Conservation (phyloP, 768 basidiomycete species). For the Mycena belliarum region DNA sequence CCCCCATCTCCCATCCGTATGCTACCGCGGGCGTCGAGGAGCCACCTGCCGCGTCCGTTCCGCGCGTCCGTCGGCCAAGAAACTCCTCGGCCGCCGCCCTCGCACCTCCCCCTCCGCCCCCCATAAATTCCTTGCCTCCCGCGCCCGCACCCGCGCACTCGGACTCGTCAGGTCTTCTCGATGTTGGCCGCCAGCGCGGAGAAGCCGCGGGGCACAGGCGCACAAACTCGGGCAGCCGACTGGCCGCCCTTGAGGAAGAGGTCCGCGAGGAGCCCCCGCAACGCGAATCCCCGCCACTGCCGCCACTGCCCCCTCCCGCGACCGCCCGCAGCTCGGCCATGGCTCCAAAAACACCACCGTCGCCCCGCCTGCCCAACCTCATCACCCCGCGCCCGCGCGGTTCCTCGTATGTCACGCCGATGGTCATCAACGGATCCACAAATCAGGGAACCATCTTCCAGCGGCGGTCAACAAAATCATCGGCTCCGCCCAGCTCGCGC, state of each 20-base stretch:
- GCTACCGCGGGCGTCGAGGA: constrained; percentile 45
- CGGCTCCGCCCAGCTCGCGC: constrained; percentile 58
- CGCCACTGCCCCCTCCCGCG: constrained; percentile 60
- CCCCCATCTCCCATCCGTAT: constrained; percentile 47
- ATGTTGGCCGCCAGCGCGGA: constrained; percentile 25
- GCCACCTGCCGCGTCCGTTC: constrained; percentile 26
- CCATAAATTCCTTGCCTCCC: constrained; percentile 53
- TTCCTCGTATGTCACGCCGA: constrained; percentile 47
- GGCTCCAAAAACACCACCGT: constrained; percentile 43
- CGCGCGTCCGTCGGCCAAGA: constrained; percentile 46
- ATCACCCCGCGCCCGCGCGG: constrained; percentile 56
- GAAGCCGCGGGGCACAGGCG: constrained; percentile 45
- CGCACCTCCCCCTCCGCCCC: constrained; percentile 68
- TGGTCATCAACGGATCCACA: constrained; percentile 61
- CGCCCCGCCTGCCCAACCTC: constrained; percentile 49
- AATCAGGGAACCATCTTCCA: constrained; percentile 67
- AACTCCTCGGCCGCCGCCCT: constrained; percentile 49
- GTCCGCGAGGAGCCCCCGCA: constrained; percentile 35
- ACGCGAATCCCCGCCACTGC: constrained; percentile 63
- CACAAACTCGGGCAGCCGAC: constrained; percentile 55
- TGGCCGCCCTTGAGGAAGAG: constrained; percentile 68
- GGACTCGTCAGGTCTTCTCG: constrained; percentile 31
- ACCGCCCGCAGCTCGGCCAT: constrained; percentile 36
- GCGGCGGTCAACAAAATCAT: constrained; percentile 65
- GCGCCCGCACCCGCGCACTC: constrained; percentile 23